phyloP scores from a whole-genome alignment of 176 grass and related monocot genomes.

The Hyparrhenia diplandra region DNA sequence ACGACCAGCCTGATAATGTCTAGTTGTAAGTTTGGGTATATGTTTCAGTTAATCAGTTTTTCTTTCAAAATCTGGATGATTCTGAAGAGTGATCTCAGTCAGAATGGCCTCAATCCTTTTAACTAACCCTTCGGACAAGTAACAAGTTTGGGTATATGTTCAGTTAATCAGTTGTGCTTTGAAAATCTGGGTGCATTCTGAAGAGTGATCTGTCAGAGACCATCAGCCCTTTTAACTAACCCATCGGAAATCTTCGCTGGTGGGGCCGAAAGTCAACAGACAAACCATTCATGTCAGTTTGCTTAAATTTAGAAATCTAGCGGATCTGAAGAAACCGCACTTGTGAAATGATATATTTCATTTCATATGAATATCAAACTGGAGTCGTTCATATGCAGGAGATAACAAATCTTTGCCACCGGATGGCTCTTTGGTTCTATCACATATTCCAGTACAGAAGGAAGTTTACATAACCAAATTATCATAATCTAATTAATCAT shows the following conservation, averaged over 20 bases:
- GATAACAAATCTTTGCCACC: conserved; percentile 19
- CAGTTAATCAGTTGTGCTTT: too few species aligned
- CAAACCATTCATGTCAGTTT: not conserved
- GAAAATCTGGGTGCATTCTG: too few species aligned
- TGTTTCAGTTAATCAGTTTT: conserved; percentile 24
- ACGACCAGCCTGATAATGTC: conserved; percentile 22
- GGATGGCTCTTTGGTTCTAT: conserved; percentile 8
- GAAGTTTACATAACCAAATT: conserved; percentile 34
- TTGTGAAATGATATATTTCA: conserved; percentile 12
- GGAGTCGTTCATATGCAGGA: conserved; percentile 10
- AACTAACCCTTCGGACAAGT: too few species aligned
- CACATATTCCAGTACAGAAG: conserved; percentile 32
- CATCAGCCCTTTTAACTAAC: not conserved
- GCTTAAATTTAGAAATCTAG: not conserved
- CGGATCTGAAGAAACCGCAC: not conserved
- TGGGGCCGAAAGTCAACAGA: not conserved
- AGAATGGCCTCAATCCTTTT: not conserved
- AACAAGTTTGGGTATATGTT: too few species aligned
- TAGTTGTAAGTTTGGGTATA: conserved; percentile 23
- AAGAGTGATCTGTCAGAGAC: too few species aligned
- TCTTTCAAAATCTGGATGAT: not conserved
- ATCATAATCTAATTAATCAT: conserved; percentile 58
- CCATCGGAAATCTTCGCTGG: not conserved
- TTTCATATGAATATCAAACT: conserved; percentile 21
- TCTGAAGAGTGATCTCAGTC: not conserved